A percentile compares a stretch with the other conserved stretches of the same genome.
Conservation (phyloP, 2,329 filamentous ascomycete species). For the Alternaria incomplexa region DNA sequence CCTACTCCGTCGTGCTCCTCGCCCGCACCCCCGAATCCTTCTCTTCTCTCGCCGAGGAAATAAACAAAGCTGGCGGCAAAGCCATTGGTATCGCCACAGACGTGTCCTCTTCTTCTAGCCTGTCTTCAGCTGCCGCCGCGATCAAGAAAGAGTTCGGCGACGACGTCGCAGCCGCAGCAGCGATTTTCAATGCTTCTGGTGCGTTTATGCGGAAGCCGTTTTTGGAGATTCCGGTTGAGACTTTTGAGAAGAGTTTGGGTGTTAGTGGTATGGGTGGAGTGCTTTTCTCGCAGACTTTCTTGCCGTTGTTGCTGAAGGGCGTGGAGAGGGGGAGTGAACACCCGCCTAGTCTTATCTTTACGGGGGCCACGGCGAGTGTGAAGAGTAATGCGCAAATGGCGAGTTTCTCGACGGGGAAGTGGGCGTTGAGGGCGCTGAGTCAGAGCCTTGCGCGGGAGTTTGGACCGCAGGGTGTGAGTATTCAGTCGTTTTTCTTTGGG, state of each 20-base stretch:
- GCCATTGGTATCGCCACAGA: slow-evolving; percentile 75
- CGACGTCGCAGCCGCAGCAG: slow-evolving; percentile 58
- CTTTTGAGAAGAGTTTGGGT: slow-evolving; percentile 60
- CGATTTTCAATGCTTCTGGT: slow-evolving; percentile 73
- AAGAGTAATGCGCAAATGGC: slow-evolving; percentile 73
- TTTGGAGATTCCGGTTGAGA: slow-evolving; percentile 64
- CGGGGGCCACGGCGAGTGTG: slow-evolving; percentile 81
- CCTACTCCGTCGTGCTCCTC: slow-evolving; percentile 78
- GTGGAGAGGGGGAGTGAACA: slow-evolving; percentile 59
- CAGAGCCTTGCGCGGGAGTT: slow-evolving; percentile 84
- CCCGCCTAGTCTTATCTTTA: slow-evolving; percentile 83
- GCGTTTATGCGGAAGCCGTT: slow-evolving; percentile 65
- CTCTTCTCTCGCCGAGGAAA: slow-evolving; percentile 70
- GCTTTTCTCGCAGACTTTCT: slow-evolving; percentile 72
- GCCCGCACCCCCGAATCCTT: slow-evolving; percentile 71
- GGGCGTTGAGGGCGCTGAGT: slow-evolving; percentile 74
- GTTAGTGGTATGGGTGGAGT: slow-evolving; percentile 68
- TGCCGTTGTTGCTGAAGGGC: slow-evolving; percentile 73
- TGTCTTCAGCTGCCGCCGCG: slow-evolving; percentile 59
- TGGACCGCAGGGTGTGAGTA: slow-evolving; percentile 69
- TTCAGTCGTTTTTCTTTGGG: too few relatives aligned
- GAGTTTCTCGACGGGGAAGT: slow-evolving; percentile 80
- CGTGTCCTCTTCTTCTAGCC: slow-evolving; percentile 60
- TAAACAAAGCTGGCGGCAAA: slow-evolving; percentile 69
- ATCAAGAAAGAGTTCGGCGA: slow-evolving; percentile 57